phyloP scores from a whole-genome alignment of 2,329 filamentous ascomycete genomes.

The Colletotrichum liaoningense region DNA sequence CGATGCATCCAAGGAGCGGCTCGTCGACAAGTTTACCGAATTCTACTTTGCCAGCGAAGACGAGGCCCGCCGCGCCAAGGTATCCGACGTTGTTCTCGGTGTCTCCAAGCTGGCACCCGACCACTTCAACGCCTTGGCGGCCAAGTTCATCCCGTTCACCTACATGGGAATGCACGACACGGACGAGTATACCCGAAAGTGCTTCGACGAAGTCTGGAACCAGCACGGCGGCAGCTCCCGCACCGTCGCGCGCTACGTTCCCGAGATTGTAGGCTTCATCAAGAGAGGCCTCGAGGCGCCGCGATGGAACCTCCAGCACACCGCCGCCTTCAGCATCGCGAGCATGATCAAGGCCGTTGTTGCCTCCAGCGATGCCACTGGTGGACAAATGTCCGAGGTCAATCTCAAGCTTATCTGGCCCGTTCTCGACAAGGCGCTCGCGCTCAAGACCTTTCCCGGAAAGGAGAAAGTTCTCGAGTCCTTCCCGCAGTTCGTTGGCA shows the following conservation, averaged over 20 bases:
- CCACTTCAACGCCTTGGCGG: conserved; percentile 82
- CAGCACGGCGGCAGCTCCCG: conserved; percentile 90
- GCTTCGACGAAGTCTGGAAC: conserved; percentile 88
- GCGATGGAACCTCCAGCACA: conserved; percentile 92
- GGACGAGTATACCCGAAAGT: conserved; percentile 80
- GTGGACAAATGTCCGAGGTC: conserved; percentile 66
- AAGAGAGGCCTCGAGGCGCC: conserved; percentile 78
- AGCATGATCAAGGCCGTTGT: conserved; percentile 77
- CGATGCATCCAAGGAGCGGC: conserved; percentile 60
- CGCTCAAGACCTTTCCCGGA: conserved; percentile 90
- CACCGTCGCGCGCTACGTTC: conserved; percentile 84
- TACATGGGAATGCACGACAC: conserved; percentile 90
- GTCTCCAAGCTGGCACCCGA: conserved; percentile 90
- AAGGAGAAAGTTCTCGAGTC: conserved; percentile 88
- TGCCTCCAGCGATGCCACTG: conserved; percentile 65
- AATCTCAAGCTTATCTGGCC: conserved; percentile 81
- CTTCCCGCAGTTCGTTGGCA: conserved; percentile 81
- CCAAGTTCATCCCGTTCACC: conserved; percentile 83
- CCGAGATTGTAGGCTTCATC: conserved; percentile 81
- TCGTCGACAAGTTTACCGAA: conserved; percentile 67
- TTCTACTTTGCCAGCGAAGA: conserved; percentile 88
- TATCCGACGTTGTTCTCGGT: conserved; percentile 85
- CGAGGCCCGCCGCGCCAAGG: conserved; percentile 77
- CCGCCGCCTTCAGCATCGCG: conserved; percentile 83
- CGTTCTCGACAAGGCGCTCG: conserved; percentile 81